Evolutionary conservation across 768 basidiomycete genomes (phyloP).

Genomic region (Lactarius sp.): DNA sequence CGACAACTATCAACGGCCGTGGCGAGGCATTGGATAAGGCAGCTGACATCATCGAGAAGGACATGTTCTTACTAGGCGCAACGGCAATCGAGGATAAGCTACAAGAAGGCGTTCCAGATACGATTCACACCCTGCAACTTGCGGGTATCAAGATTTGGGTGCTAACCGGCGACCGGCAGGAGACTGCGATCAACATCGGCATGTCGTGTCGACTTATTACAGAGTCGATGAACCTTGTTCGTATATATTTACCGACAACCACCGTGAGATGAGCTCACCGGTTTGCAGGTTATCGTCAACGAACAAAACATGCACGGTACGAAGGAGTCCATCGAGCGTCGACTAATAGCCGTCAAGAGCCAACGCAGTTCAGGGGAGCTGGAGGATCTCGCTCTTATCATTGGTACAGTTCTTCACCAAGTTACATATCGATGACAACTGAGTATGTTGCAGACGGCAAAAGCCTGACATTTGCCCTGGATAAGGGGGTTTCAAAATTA

Average conservation of each 20-base stretch:
- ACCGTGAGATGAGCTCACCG: neutral
- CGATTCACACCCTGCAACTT: conserved; percentile 95
- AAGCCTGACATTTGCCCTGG: conserved; percentile 86
- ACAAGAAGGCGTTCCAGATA: conserved; percentile 97
- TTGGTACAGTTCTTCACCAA: conserved; percentile 49
- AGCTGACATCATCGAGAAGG: conserved; percentile 93
- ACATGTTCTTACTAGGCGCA: conserved; percentile 88
- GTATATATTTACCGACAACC: conserved; percentile 24
- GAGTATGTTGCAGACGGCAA: conserved; percentile 69
- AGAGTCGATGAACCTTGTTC: conserved; percentile 95
- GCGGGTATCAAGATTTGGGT: conserved; percentile 99
- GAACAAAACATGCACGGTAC: conserved; percentile 81
- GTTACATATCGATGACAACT: neutral
- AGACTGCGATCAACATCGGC: conserved; percentile 99
- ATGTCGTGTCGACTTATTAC: conserved; percentile 96
- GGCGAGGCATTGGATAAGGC: conserved; percentile 92
- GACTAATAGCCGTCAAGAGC: conserved; percentile 88
- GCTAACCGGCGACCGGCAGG: conserved; percentile 94
- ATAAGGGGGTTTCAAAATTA: conserved; percentile 83
- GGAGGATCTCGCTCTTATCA: conserved; percentile 92
- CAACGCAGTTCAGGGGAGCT: conserved; percentile 87
- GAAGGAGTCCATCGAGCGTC: conserved; percentile 79
- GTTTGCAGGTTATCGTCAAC: conserved; percentile 81
- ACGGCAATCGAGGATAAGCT: conserved; percentile 99
- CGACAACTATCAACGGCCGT: conserved; percentile 91